These are phyloP conservation scores for Xylaria scruposa DNA, from an alignment of 495 filamentous ascomycete species.

Conservation along the genomic window DNA sequence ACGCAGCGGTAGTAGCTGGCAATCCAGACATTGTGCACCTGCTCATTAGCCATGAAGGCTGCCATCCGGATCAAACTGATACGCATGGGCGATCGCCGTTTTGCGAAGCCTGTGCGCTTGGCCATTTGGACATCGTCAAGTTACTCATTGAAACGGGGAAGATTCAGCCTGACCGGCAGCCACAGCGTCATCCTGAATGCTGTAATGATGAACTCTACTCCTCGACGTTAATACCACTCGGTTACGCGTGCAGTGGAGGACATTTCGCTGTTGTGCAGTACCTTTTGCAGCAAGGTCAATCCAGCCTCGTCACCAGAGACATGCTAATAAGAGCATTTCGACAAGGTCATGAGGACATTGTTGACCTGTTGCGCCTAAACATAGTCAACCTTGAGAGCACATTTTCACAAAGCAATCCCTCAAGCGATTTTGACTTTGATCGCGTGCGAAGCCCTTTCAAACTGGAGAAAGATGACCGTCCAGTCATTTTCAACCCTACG, in stretches of 20 bases:
- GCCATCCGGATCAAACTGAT: background rate
- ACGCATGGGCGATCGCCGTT: background rate
- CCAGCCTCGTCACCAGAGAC: background rate
- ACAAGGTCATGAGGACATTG: background rate
- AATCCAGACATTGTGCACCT: constrained; percentile 1
- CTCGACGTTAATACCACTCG: background rate
- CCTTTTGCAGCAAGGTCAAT: constrained; percentile 7
- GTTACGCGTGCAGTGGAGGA: background rate
- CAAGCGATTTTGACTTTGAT: no score
- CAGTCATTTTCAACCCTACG: background rate
- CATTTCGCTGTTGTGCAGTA: constrained; percentile 1
- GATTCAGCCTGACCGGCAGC: background rate
- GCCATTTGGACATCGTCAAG: constrained; percentile 13
- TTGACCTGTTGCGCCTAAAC: background rate
- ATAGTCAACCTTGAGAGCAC: background rate
- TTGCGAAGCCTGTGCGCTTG: constrained; percentile 1
- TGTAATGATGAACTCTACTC: background rate
- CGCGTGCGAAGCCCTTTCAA: background rate
- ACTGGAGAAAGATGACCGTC: background rate
- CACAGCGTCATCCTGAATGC: background rate
- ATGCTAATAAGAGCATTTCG: background rate
- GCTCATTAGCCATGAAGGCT: background rate
- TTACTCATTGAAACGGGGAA: background rate
- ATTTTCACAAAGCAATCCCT: no score
- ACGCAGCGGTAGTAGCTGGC: background rate